These are phyloP conservation scores for Aspergillus latus DNA, from an alignment of 2,329 filamentous ascomycete species.

Conservation along the genomic window DNA sequence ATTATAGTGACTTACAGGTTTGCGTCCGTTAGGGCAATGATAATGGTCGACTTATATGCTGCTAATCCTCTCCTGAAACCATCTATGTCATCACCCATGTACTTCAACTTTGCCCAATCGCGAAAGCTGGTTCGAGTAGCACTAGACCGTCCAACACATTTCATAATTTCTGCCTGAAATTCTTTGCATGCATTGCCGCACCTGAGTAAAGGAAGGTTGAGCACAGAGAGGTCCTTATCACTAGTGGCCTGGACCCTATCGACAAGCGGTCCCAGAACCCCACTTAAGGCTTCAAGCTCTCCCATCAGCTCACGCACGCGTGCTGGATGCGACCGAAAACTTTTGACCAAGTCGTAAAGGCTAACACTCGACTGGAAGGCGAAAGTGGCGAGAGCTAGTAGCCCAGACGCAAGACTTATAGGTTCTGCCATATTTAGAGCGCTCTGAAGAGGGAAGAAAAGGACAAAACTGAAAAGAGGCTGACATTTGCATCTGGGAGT, in stretches of 20 bases:
- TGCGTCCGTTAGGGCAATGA: conserved; percentile 43
- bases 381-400: conserved; percentile 40
- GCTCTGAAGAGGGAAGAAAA: neutral
- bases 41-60: conserved; percentile 46
- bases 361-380: conserved; percentile 41
- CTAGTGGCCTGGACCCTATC: conserved; percentile 30
- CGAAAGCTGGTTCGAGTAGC: conserved; percentile 43
- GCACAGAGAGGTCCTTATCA: conserved; percentile 29
- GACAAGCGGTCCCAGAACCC: conserved; percentile 37
- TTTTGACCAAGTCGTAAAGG: conserved; percentile 41
- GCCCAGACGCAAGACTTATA: conserved; percentile 40
- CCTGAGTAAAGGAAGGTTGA: conserved; percentile 42
- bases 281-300: conserved; percentile 43
- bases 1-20: conserved; percentile 38
- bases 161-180: conserved; percentile 41
- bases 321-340: conserved; percentile 40
- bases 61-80: conserved; percentile 43
- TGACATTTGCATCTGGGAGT: neutral
- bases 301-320: conserved; percentile 42
- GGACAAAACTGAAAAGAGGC: neutral
- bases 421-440: conserved; percentile 36
- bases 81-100: conserved; percentile 48
- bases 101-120: conserved; percentile 48
- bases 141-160: conserved; percentile 37
- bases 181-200: conserved; percentile 47